These are phyloP conservation scores for Ophiostoma populinum DNA, from an alignment of 2,329 filamentous ascomycete genomes.

Conservation along the genomic window DNA sequence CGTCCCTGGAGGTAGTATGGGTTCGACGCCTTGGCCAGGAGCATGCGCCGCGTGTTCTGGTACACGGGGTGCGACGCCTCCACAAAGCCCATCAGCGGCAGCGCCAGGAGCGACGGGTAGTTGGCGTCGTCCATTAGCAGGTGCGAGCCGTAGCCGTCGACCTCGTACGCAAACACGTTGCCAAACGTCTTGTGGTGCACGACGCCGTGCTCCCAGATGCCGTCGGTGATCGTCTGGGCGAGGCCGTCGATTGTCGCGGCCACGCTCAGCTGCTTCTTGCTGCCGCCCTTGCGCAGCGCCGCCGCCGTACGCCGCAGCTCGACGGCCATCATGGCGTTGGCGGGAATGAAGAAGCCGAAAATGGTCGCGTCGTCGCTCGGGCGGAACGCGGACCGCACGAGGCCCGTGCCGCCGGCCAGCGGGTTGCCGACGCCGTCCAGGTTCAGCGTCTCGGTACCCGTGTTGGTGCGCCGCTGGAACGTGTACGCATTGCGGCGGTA, in stretches of 20 bases:
- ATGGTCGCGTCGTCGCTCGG: slow-evolving; percentile 93
- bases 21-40: slow-evolving; percentile 60
- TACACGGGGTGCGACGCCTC: slow-evolving; percentile 51
- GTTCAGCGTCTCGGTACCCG: slow-evolving; percentile 79
- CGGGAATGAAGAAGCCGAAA: slow-evolving; percentile 83
- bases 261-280: slow-evolving; percentile 18
- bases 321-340: slow-evolving; percentile 90
- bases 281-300: slow-evolving; percentile 39
- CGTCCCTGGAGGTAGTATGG: slow-evolving; percentile 72
- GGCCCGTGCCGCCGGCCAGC: slow-evolving; percentile 63
- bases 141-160: slow-evolving; percentile 68
- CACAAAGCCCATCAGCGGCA: slow-evolving; percentile 66
- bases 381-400: slow-evolving; percentile 81
- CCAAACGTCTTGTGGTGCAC: slow-evolving; percentile 60
- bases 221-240: slow-evolving; percentile 49
- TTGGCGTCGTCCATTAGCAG: slow-evolving; percentile 87
- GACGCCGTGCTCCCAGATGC: slow-evolving; percentile 72
- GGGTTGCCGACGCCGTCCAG: slow-evolving; percentile 81
- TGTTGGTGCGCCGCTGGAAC: slow-evolving; percentile 64
- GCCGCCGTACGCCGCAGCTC: slow-evolving; percentile 61
- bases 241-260: slow-evolving; percentile 39
- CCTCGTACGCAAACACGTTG: slow-evolving; percentile 70
- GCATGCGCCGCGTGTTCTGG: slow-evolving; percentile 66
- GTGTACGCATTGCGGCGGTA: slow-evolving; percentile 66
- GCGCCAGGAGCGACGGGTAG: slow-evolving; percentile 60